A percentile compares a stretch with the other conserved stretches of the same genome.
phyloP scores from a whole-genome alignment of 1,284 basidiomycete species.

The Apiotrichum montevideense region DNA sequence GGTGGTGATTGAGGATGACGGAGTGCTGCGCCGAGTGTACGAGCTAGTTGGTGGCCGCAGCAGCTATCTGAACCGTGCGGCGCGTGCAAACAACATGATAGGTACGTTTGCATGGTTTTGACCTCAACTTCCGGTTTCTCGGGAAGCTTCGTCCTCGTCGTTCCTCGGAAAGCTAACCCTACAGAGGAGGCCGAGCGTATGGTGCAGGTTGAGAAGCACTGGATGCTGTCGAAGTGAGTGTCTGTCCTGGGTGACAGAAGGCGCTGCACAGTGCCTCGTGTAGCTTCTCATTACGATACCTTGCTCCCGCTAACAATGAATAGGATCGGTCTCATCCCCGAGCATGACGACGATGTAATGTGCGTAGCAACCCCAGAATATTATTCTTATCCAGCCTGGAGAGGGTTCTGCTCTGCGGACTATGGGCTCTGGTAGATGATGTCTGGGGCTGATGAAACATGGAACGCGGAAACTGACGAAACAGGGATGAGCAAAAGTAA shows the following conservation, averaged over 20 bases:
- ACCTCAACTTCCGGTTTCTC: no score
- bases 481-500: slow-evolving; percentile 63
- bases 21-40: slow-evolving; percentile 54
- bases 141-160: no score
- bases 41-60: slow-evolving; percentile 68
- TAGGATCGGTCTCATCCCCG: slow-evolving; percentile 58
- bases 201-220: slow-evolving; percentile 64
- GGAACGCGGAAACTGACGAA: slow-evolving; percentile 7
- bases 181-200: slow-evolving; percentile 57
- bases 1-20: slow-evolving; percentile 33
- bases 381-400: neutral
- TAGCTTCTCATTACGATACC: neutral
- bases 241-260: neutral
- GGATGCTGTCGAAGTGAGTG: slow-evolving; percentile 57
- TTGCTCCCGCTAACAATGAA: neutral
- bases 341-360: slow-evolving; percentile 82
- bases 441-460: neutral
- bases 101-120: slow-evolving; percentile 21
- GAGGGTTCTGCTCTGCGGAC: no score
- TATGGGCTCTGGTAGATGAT: no score
- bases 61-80: slow-evolving; percentile 63
- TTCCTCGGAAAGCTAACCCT: neutral
- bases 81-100: slow-evolving; percentile 58
- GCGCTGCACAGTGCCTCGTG: no score
- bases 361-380: slow-evolving; percentile 14